phyloP scores from a whole-genome alignment of 257 asterid genomes.

The Solanum pimpinellifolium region DNA sequence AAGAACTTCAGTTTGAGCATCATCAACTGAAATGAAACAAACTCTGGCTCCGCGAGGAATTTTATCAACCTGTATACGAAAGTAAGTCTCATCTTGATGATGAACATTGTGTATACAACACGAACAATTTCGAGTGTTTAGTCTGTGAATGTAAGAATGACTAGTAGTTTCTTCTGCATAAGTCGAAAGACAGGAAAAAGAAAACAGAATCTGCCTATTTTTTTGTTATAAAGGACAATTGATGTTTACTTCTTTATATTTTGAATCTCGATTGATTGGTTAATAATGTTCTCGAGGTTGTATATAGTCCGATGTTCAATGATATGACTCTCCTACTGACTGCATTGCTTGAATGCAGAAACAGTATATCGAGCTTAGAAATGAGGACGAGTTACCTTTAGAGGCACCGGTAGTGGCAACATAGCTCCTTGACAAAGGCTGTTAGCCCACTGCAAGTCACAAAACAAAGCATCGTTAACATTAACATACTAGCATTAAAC shows the following conservation, averaged over 20 bases:
- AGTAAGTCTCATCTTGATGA: neutral
- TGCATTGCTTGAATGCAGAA: neutral
- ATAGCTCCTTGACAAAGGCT: constrained; percentile 89
- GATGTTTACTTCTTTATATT: neutral
- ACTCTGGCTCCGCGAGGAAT: constrained; percentile 90
- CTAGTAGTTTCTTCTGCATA: neutral
- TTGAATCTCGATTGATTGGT: neutral
- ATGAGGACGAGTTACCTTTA: constrained; percentile 44
- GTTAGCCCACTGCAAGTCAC: constrained; percentile 75
- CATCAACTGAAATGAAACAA: constrained; percentile 63
- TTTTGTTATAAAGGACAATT: neutral
- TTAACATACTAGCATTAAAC: neutral
- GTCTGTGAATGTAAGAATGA: neutral
- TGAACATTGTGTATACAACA: neutral
- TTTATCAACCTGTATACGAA: constrained; percentile 58
- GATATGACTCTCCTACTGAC: neutral
- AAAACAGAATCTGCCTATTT: neutral
- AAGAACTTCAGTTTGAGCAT: constrained; percentile 49
- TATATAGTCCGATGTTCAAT: neutral
- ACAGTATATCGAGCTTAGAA: neutral
- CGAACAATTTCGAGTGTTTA: neutral
- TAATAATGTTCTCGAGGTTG: neutral
- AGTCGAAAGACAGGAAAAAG: neutral
- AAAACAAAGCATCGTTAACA: neutral
- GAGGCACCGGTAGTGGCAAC: constrained; percentile 80